phyloP scores from a whole-genome alignment of 805 yeast genomes.

The Yueomyces sp. region DNA sequence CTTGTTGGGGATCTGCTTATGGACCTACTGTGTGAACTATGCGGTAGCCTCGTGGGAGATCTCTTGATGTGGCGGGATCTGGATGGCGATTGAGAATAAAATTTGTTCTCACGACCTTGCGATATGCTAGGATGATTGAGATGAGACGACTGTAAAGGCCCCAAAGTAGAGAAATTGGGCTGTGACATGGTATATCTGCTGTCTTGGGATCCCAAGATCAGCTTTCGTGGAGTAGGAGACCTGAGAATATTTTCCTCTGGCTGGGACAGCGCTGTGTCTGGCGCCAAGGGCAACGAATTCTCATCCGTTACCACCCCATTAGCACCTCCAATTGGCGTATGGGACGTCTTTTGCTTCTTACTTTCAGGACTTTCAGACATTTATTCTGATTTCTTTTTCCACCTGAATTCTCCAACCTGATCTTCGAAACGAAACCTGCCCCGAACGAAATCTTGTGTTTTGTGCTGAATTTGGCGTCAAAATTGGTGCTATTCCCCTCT shows the following conservation, averaged over 20 bases:
- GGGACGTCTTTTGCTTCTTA: slow-evolving; percentile 6
- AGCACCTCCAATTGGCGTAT: not conserved
- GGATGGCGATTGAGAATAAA: slow-evolving; percentile 19
- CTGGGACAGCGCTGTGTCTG: not conserved
- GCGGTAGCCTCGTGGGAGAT: slow-evolving; percentile 17
- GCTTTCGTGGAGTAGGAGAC: slow-evolving; percentile 16
- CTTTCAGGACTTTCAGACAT: slow-evolving; percentile 6
- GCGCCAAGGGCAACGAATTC: not conserved
- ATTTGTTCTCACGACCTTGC: slow-evolving; percentile 22
- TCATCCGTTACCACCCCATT: not conserved
- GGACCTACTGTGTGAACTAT: not conserved
- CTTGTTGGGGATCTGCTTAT: slow-evolving; percentile 25
- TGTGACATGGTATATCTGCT: slow-evolving; percentile 14
- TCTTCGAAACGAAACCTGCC: too few species aligned
- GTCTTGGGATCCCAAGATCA: slow-evolving; percentile 14
- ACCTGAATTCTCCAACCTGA: too few species aligned
- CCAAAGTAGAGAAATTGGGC: slow-evolving; percentile 11
- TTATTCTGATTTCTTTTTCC: too few species aligned
- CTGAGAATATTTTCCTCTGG: not conserved
- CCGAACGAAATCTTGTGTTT: too few species aligned
- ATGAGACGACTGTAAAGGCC: slow-evolving; percentile 13
- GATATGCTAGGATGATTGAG: slow-evolving; percentile 25
- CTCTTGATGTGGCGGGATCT: slow-evolving; percentile 6
- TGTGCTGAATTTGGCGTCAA: too few species aligned
- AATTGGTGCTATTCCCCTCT: too few species aligned